Base-by-base conservation (phyloP, 345 rosid species). In the Mercurialis annua region DNA sequence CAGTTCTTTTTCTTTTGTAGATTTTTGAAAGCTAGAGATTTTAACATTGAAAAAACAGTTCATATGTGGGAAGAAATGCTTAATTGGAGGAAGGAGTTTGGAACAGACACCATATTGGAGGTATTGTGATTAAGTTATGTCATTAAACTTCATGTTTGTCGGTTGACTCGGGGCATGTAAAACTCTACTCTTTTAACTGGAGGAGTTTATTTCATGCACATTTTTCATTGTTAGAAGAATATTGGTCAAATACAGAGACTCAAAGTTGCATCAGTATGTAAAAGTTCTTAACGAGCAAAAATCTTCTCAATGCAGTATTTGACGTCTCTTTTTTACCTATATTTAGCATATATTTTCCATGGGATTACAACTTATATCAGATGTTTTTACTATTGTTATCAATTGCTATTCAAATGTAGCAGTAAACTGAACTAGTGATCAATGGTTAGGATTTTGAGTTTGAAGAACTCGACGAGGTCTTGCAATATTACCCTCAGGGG, bases 51-150 rank as follows among this genome's bases (percentile, higher is more conserved):
- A 21, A 89, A 80, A 79, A 85, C 96, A 40, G 81, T 87, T 80
- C 90, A 84, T 64, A 91, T 91, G 97, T 94, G 99, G 99, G 91
- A 82, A 64, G 99, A 86, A 74, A 94, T 94, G 99, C 95, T 94
- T 71, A 69, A 75, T 55, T 94, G 99, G 99, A 89, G 99, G 81
- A 84, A 75, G 79, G 97, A 89, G 59, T 85, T 84, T 48, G 91
- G 86, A 46, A 85, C 96, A 20, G 96, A 94, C 74, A 85, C 90
- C 77, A 89, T 86, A 54, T 46, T 91, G 64, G 89, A 91, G 92
- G 98, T 90, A 76, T 71, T 43, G 31, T 51, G 50, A 66, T 16
- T 31, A 38, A 33, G 27, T 33, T 14, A 21, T 62, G 59, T 65
- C 24, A 24, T 50, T 42, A 43, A 47, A 15, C 30, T 15, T 40